Evolutionary conservation across 2,329 filamentous ascomycete species (phyloP).

Genomic region (Hansfordia pulvinata): DNA sequence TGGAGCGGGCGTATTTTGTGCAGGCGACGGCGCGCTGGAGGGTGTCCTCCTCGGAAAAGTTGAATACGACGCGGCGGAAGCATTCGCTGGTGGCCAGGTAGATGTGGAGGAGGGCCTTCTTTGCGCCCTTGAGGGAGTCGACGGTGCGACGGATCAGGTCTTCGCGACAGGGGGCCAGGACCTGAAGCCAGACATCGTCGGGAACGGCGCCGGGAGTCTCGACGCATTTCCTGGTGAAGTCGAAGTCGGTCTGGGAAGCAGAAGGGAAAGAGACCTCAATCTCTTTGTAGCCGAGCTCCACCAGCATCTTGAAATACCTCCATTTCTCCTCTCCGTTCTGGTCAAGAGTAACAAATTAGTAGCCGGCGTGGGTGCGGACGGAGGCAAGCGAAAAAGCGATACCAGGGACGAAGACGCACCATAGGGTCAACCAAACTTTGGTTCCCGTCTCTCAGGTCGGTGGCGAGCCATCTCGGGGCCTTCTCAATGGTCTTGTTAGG

Average conservation of each 20-base stretch:
- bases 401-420: slow-evolving; percentile 35
- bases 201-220: slow-evolving; percentile 73
- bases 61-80: slow-evolving; percentile 85
- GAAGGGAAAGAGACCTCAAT: slow-evolving; percentile 95
- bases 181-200: slow-evolving; percentile 84
- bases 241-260: slow-evolving; percentile 88
- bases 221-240: slow-evolving; percentile 79
- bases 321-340: slow-evolving; percentile 92
- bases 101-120: slow-evolving; percentile 89
- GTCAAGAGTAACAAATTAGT: too few relatives aligned
- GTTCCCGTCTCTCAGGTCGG: slow-evolving; percentile 83
- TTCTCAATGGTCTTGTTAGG: slow-evolving; percentile 71
- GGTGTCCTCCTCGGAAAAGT: slow-evolving; percentile 70
- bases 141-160: slow-evolving; percentile 86
- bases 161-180: slow-evolving; percentile 80
- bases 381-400: slow-evolving; percentile 1
- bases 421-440: slow-evolving; percentile 89
- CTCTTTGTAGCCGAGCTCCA: slow-evolving; percentile 89
- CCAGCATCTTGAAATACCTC: slow-evolving; percentile 88
- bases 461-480: slow-evolving; percentile 81
- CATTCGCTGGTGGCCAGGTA: slow-evolving; percentile 95
- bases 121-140: slow-evolving; percentile 74
- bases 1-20: slow-evolving; percentile 70
- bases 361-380: background rate
- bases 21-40: slow-evolving; percentile 74